These are phyloP conservation scores for Globisporangium ultimum DNA, from an alignment of 352 stramenopile species.

Conservation along the genomic window DNA sequence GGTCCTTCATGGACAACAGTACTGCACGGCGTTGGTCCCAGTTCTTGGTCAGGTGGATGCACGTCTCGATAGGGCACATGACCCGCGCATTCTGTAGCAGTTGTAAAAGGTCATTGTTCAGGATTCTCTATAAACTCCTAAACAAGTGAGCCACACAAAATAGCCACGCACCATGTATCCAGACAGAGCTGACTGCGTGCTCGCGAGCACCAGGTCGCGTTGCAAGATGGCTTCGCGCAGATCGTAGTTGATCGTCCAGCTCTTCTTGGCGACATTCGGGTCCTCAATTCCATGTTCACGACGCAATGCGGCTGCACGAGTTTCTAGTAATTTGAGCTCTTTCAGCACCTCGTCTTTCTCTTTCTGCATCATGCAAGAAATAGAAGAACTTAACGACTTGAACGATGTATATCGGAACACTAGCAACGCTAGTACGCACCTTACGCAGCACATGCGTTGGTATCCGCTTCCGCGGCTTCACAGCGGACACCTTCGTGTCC, in stretches of 20 bases:
- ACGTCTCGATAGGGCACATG: constrained; percentile 33
- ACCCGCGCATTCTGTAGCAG: constrained; percentile 23
- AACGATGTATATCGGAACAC: too few relatives aligned
- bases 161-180: background rate
- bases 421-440: too few relatives aligned
- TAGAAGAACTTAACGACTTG: too few relatives aligned
- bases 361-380: background rate
- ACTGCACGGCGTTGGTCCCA: constrained; percentile 15
- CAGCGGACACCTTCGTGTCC: too few relatives aligned
- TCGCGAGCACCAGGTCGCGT: background rate
- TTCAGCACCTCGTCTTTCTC: background rate
- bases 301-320: background rate
- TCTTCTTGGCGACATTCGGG: background rate
- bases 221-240: background rate
- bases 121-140: too few relatives aligned
- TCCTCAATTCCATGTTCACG: background rate
- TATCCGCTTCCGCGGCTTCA: background rate
- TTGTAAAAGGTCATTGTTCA: too few relatives aligned
- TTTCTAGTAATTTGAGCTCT: background rate
- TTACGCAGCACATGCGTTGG: background rate
- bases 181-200: background rate
- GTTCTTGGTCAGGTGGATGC: constrained; percentile 24
- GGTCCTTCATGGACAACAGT: constrained; percentile 21
- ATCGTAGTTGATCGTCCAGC: background rate
- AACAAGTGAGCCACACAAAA: too few relatives aligned